Evolutionary conservation across 208 protist genomes (phyloP), one percentile per base, ranked within the genome.

Genomic region (Trypanosoma caninum): DNA sequence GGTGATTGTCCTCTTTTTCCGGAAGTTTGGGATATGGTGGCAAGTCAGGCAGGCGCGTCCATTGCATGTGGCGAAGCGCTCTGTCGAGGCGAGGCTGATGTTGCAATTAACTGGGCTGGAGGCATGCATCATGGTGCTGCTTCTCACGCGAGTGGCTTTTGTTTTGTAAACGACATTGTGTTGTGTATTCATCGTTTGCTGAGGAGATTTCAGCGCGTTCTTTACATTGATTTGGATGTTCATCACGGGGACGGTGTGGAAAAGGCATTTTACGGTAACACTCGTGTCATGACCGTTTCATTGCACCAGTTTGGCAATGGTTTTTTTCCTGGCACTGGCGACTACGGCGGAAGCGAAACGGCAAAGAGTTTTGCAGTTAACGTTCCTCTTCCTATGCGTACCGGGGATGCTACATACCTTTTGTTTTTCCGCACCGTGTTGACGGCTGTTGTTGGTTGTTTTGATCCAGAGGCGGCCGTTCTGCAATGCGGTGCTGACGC

Each of bases 161-260:
- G 99, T 85, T 99, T 99, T 78, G 90, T 99, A 23, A 99, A 99
- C 72, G 99, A 99, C 81, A 99, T 99, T 76, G 99, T 99, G 4
- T 76, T 99, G 10, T 98, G 83, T 25, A 99, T 99, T 45, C 79
- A 99, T 9, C 98, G 99, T 53, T 83, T 99, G n/a, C 82, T 99
- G 34, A 99, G 98, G 22, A 59, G 74, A 45, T 89, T 81, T 48
- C 93, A 97, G 58, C 80, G 98, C 38, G 98, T 99, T n/a, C 74
- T 99, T 7, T 99, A 99, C 83, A 91, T 99, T 35, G 99, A 99
- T 76, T 98, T 99, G 51, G 99, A 99, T 71, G 97, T 99, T 56
- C 99, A 99, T 74, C 98, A 99, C 74, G 99, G 99, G 27, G 99
- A 99, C 68, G 99, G 98, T 40, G 98, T 99, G 8, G 94, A 99